Percentiles rank a stretch among this genome's conserved stretches.
Conservation (phyloP, 2,329 filamentous ascomycete species). For the Uncinocarpus reesii region DNA sequence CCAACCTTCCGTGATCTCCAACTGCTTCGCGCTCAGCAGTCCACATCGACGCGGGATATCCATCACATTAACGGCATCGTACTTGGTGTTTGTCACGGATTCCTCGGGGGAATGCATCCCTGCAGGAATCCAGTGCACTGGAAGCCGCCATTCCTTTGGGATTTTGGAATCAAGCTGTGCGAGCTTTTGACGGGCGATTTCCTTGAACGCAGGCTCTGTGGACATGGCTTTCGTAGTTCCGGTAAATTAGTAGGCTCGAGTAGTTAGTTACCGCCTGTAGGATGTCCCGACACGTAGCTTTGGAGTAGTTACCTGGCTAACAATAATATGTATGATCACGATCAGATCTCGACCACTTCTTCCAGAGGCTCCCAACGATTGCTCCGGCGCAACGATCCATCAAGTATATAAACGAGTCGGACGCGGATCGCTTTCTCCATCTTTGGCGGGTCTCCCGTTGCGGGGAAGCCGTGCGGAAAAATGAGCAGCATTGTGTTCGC, state of each 20-base stretch:
- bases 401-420: too few species aligned
- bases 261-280: too few species aligned
- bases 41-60: slow-evolving; percentile 45
- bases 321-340: too few species aligned
- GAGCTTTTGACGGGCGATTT: slow-evolving; percentile 33
- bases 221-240: too few species aligned
- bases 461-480: background rate
- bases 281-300: too few species aligned
- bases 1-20: slow-evolving; percentile 47
- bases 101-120: slow-evolving; percentile 30
- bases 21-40: slow-evolving; percentile 41
- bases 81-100: slow-evolving; percentile 27
- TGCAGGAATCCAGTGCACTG: slow-evolving; percentile 25
- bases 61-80: slow-evolving; percentile 34
- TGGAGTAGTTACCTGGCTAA: too few species aligned
- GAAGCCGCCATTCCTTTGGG: slow-evolving; percentile 33
- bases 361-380: too few species aligned
- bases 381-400: too few species aligned
- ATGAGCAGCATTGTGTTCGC: too few species aligned
- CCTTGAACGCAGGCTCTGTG: slow-evolving; percentile 22
- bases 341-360: too few species aligned
- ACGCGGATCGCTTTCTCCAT: too few species aligned
- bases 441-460: background rate
- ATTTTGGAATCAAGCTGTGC: slow-evolving; percentile 30
- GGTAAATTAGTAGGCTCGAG: too few species aligned